These are phyloP conservation scores for Mycena capillaripes DNA, from an alignment of 768 basidiomycete species.

Conservation along the genomic window DNA sequence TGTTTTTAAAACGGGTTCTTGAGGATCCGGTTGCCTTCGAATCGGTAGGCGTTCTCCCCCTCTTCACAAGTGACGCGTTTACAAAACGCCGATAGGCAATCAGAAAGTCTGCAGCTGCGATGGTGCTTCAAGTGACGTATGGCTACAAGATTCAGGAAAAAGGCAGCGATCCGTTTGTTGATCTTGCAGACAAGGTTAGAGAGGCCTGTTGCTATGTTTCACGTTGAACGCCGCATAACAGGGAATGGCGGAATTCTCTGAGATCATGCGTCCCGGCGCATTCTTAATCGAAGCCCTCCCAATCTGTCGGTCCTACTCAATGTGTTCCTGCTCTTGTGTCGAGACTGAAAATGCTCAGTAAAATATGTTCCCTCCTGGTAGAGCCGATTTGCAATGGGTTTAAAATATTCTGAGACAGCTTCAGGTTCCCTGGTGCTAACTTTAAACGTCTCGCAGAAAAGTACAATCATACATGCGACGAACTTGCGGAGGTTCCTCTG, in stretches of 20 bases:
- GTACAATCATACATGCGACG: slow-evolving; percentile 57
- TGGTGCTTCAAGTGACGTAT: slow-evolving; percentile 60
- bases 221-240: no score
- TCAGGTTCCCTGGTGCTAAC: slow-evolving; percentile 70
- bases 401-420: slow-evolving; percentile 32
- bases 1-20: slow-evolving; percentile 51
- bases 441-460: slow-evolving; percentile 63
- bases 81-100: slow-evolving; percentile 45
- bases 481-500: slow-evolving; percentile 62
- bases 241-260: no score
- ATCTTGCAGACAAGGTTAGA: no score
- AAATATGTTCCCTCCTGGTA: slow-evolving; percentile 22
- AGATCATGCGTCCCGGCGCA: no score
- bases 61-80: slow-evolving; percentile 29
- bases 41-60: neutral
- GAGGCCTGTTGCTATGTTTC: no score
- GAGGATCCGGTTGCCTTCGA: slow-evolving; percentile 46
- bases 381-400: neutral
- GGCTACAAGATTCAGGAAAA: slow-evolving; percentile 57
- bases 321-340: neutral
- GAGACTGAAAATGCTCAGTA: neutral
- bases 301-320: no score
- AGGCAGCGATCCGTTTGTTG: slow-evolving; percentile 53
- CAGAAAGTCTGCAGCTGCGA: slow-evolving; percentile 58
- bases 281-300: no score